Evolutionary conservation across 345 rosid genomes (phyloP), one percentile per base, ranked within the genome.

Genomic region (Erodium maritimum): DNA sequence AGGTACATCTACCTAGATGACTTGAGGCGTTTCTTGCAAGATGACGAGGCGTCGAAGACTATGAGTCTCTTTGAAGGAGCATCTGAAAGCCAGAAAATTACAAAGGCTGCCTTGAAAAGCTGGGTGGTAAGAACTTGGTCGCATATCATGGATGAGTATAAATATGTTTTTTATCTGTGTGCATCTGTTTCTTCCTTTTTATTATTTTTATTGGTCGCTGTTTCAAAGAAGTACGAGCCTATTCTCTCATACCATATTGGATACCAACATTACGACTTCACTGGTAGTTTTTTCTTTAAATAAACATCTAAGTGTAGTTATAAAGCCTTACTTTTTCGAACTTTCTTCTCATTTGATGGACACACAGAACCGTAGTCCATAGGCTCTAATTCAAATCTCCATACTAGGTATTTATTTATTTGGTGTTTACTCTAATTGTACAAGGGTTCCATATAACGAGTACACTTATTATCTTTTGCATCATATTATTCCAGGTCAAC

Each of bases 1-100:
- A 91, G 96, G 77, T 72, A 75, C 61, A 93, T 93, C 42, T 77
- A 76, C 70, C 48, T 80, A 34, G 86, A 77, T 53, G 95, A 89
- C 65, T 65, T 93, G 72, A 57, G 82, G 89, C 76, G 99, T 42
- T 93, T 87, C 62, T 69, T 93, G 84, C 58, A 75, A 50, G 91
- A 85, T 52, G 96, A 89, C 34, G 91, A 93, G 58, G 99, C 94
- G 2, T 17, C 70, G 37, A 83, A 80, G 74, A 75, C 91, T 21
- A 75, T 93, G 85, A 57, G 73, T 50, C 79, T 76, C 67, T 86
- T 87, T 21, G 96, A 87, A 75, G 96, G 87, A 57, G 80, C 79
- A 25, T 64, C 60, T 12, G 94, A 87, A 57, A 70, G 22, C 25
- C 23, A 50, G 25, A 64, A 46, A 51, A 64, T 64, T 21, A 50